Base-by-base conservation (phyloP, 129 eudicot genomes). In the Artemisia argyi region DNA sequence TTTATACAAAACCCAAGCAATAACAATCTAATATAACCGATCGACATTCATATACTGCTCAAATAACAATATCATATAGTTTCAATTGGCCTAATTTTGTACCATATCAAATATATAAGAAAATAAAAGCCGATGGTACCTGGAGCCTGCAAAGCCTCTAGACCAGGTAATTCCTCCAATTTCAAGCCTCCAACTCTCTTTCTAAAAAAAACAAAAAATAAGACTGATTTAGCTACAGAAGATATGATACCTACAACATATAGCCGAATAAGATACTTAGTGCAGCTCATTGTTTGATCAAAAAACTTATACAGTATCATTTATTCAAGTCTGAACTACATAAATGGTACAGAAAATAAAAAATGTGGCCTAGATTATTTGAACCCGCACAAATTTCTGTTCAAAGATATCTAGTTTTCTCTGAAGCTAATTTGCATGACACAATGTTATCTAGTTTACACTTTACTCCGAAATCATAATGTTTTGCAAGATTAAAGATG, bases 111-210 rank as follows among this genome's bases (percentile, higher is more conserved):
- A 50, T 42, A 69, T 17, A 18, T 48, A 1, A 47, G n/a, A 39
- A 66, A 66, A 17, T 66, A 73, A 74, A 65, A 59, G 7, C 54
- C 24, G 42, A 68, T 39, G 32, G 49, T 72, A 95, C 99, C 99
- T 83, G 97, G 96, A 84, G 78, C 82, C 79, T 83, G 89, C 58
- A 95, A 75, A 79, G 96, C 85, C 73, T 95, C 97, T 28, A 86
- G 82, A 71, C 99, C 97, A 47, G 99, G 97, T 67, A 95, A 74
- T 26, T 95, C 99, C 68, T 88, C 93, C 89, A 95, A 79, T 76
- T 90, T 95, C 75, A 95, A 68, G 58, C 99, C 99, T 58, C 99
- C 99, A 65, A 95, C 87, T 76, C 85, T 86, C 79, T 95, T 95
- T 85, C 99, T 94, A 78, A 42, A 26, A 26, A 63, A 30, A 67